Base-by-base conservation (phyloP, 192 early-diverging fungal species). In the Fimicolochytrium jonesii region DNA sequence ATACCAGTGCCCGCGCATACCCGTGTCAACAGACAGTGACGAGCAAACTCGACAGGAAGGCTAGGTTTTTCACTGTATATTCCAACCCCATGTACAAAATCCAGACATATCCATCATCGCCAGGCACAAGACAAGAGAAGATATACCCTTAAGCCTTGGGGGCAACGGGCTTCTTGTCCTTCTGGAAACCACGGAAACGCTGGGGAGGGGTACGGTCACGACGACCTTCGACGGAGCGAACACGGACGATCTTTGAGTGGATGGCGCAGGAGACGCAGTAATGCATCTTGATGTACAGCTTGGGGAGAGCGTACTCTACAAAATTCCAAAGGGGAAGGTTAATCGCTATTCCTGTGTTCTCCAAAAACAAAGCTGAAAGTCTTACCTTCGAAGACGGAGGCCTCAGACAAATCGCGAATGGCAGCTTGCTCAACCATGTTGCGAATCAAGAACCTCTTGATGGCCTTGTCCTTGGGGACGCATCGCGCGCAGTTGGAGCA, bases 401-500 rank as follows among this genome's bases (percentile, higher is more conserved):
- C 95, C 75, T 94, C 97, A 61, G 82, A 76, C 66, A 99, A 87
- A 80, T 99, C 97, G 79, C 95, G 88, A 76, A 92, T 79, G 57
- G 94, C 97, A 57, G 97, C 97, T 67, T 84, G 81, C 83, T 99
- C 97, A 56, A 99, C 88, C 95, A 99, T 99, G 84, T 92, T 94
- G 74, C 95, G 89, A 86, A 99, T 88, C 67, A 89, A 85, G 85
- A 95, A 93, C 48, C 97, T 85, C 91, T 99, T 99, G 86, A 99
- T 95, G 70, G 97, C 92, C 91, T 99, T 99, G 84, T 99, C 97
- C 92, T 94, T 94, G 68, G 94, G 92, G 56, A 90, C 89, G 73
- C 91, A 94, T 77, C 94, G 91, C 66, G 87, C 86, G 81, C 97
- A 99, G 93, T 99, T 99, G 77, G 90, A 90, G 89, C 97, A 97